Conservation (phyloP, 1,284 basidiomycete species). For the Trichosporon asahii region DNA sequence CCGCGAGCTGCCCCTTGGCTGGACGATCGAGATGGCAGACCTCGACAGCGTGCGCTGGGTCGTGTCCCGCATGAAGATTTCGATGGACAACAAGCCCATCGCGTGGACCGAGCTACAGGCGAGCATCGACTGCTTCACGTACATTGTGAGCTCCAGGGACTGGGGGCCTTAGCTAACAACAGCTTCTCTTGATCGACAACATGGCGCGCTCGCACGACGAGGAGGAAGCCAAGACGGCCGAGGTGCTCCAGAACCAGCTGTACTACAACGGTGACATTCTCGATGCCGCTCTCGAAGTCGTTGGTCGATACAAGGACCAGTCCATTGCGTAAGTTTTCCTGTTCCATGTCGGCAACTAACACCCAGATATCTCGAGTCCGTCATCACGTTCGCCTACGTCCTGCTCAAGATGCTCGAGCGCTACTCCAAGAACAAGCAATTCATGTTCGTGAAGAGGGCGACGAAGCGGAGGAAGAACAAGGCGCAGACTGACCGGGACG, state of each 20-base stretch:
- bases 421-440: constrained; percentile 69
- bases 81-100: constrained; percentile 87
- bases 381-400: constrained; percentile 74
- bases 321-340: constrained; percentile 50
- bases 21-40: constrained; percentile 79
- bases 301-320: constrained; percentile 68
- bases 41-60: constrained; percentile 83
- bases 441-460: constrained; percentile 75
- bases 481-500: constrained; percentile 10
- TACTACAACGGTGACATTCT: constrained; percentile 91
- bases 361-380: constrained; percentile 71
- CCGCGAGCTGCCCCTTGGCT: constrained; percentile 60
- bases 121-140: constrained; percentile 87
- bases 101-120: constrained; percentile 90
- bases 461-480: constrained; percentile 55
- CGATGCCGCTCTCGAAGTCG: constrained; percentile 73
- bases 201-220: constrained; percentile 57
- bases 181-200: constrained; percentile 73
- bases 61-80: constrained; percentile 76
- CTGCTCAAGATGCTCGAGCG: constrained; percentile 80
- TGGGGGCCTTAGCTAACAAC: neutral
- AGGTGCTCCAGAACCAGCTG: constrained; percentile 76
- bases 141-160: constrained; percentile 57
- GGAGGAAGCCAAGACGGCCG: constrained; percentile 69
- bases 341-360: neutral